phyloP scores from a whole-genome alignment of 2,329 filamentous ascomycete species.

The Elsinoe fawcettii region DNA sequence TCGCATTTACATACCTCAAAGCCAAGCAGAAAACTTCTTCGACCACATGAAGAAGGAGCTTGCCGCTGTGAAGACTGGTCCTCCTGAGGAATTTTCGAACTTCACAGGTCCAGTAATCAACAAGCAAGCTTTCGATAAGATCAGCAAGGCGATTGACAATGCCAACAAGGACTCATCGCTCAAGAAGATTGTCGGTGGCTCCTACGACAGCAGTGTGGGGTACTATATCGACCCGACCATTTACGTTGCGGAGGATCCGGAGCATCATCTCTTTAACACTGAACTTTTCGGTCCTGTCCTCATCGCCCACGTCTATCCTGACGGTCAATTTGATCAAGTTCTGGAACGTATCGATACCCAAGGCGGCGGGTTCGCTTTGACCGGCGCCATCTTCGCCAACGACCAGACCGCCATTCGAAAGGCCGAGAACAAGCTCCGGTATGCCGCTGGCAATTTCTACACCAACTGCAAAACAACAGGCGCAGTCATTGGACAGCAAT shows the following conservation, averaged over 20 bases:
- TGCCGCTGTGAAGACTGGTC: conserved; percentile 26
- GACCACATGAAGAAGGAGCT: conserved; percentile 24
- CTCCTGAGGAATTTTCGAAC: conserved; percentile 30
- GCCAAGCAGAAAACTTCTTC: conserved; percentile 31
- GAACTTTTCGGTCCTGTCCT: conserved; percentile 47
- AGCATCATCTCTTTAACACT: conserved; percentile 39
- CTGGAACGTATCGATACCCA: conserved; percentile 36
- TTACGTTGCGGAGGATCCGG: conserved; percentile 36
- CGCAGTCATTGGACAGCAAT: conserved; percentile 49
- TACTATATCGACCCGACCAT: conserved; percentile 39
- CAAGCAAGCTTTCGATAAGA: conserved; percentile 39
- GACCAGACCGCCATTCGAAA: conserved; percentile 43
- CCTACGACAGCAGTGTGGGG: conserved; percentile 32
- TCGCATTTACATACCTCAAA: conserved; percentile 29
- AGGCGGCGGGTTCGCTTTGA: conserved; percentile 41
- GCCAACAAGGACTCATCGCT: conserved; percentile 38
- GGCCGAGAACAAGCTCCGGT: conserved; percentile 45
- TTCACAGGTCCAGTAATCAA: conserved; percentile 47
- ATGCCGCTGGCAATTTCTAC: conserved; percentile 52
- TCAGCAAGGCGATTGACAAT: conserved; percentile 39
- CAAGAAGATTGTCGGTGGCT: conserved; percentile 40
- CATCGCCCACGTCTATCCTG: conserved; percentile 42
- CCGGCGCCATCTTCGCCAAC: conserved; percentile 44
- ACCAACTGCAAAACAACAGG: conserved; percentile 53
- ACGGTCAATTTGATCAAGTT: conserved; percentile 33